Conservation (phyloP, 768 basidiomycete genomes). For the Amanita pallidorosea region DNA sequence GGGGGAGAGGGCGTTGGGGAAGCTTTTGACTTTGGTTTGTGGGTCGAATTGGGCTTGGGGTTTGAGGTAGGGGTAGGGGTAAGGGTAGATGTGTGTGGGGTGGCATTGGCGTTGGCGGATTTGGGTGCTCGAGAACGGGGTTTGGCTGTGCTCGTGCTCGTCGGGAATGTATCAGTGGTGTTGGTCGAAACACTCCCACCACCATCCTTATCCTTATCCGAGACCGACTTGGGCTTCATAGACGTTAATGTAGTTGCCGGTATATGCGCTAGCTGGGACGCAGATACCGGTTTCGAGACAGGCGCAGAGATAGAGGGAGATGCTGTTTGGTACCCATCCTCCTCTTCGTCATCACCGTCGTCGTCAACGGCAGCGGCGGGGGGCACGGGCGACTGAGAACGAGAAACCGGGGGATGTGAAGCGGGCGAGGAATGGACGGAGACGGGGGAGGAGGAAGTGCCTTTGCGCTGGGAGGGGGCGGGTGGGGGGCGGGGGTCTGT, state of each 20-base stretch:
- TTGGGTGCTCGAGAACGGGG: constrained; percentile 14
- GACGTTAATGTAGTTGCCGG: background rate
- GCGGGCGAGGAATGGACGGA: constrained; percentile 35
- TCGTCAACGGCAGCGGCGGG: background rate
- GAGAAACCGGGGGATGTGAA: background rate
- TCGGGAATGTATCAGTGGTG: background rate
- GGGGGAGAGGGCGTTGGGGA: background rate
- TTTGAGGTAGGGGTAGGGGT: background rate
- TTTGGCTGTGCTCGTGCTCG: background rate
- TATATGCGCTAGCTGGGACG: background rate
- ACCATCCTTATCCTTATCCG: background rate
- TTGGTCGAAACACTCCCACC: no score
- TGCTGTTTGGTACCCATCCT: background rate
- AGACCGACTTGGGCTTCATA: background rate
- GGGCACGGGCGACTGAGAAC: background rate
- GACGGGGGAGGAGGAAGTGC: constrained; percentile 35
- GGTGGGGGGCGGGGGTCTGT: constrained; percentile 5
- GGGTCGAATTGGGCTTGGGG: background rate
- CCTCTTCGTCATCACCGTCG: background rate
- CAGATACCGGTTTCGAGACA: background rate
- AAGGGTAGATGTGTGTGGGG: constrained; percentile 7
- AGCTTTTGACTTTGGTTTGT: background rate
- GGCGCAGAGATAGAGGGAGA: background rate
- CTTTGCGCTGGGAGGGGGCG: constrained; percentile 22
- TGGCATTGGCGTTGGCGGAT: background rate